Base-by-base conservation (phyloP, 163 green algal species). In the Prototheca wickerhamii region DNA sequence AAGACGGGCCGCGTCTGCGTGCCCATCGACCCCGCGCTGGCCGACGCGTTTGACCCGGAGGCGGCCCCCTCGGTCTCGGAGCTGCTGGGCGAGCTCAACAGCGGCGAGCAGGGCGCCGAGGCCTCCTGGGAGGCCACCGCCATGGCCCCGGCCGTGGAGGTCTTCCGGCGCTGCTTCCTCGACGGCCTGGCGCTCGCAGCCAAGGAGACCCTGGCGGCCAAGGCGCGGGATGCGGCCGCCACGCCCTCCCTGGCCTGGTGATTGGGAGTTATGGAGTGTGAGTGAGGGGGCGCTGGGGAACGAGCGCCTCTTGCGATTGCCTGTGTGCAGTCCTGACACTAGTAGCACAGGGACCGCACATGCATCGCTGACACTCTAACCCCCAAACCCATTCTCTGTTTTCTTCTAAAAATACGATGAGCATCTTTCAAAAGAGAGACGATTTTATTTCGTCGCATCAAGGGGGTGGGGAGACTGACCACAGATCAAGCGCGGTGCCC, bases 1-100 rank as follows among this genome's bases (percentile, higher is more conserved):
- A 98, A 99, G 80, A 99, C 94, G 10, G 91, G 87, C 64, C 90
- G 90, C 80, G 88, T 95, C 50, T 94, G 87, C 64, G 81, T 95
- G 59, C 88, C 88, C 7, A 84, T 93, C n/a, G 77, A 90, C 62
- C 76, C 78, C 7, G 66, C 58, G 4, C 8, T n/a, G 1, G 82
- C 78, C 4, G 78, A 72, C 60, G 67, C 82, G 23, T 95, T 95
- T 73, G 74, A 93, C 74, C 84, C 87, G 6, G 80, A 92, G 18
- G 67, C 46, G 2, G 91, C 94, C 49, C 80, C 83, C 43, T 95
- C 87, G 4, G 82, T 96, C 5, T 72, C 67, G 20, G 72, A 86
- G 64, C 79, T 98, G 54, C 65, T 95, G 37, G 64, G 81, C 37
- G 70, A 96, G 76, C 68, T 93, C 23, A 69, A 87, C 61, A 58